Conservation (phyloP, 2,329 filamentous ascomycete genomes). For the Tolypocladium ophioglossoides region DNA sequence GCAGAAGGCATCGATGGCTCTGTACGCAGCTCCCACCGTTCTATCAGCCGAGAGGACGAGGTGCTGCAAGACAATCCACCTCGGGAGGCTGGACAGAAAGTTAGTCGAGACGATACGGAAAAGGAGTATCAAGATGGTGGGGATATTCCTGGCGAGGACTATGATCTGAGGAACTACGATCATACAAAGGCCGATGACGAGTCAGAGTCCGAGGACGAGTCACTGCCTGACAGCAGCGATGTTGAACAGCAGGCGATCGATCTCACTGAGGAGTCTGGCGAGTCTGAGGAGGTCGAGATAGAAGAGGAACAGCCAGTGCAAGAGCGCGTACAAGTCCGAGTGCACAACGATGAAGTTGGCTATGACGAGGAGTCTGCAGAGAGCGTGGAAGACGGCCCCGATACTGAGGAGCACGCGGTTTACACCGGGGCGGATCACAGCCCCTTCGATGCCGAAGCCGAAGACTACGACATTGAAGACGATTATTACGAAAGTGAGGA, state of each 20-base stretch:
- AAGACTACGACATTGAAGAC: neutral
- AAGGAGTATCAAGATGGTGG: conserved; percentile 14
- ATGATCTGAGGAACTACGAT: conserved; percentile 22
- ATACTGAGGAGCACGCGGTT: neutral
- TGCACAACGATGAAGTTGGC: neutral
- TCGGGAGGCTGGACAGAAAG: neutral
- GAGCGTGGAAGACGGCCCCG: neutral
- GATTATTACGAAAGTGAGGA: neutral
- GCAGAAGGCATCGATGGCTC: neutral
- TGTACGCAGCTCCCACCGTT: neutral
- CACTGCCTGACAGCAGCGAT: conserved; percentile 6
- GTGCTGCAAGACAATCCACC: neutral
- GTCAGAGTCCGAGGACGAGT: conserved; percentile 6
- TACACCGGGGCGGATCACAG: neutral
- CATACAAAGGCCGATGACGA: conserved; percentile 22
- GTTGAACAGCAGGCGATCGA: conserved; percentile 12
- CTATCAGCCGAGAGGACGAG: neutral
- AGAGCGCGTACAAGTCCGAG: neutral
- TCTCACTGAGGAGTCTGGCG: conserved; percentile 20
- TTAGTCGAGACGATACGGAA: conserved; percentile 5
- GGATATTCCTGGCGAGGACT: conserved; percentile 21
- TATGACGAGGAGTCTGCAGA: neutral
- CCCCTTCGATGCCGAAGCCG: neutral
- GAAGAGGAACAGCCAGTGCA: conserved; percentile 8
- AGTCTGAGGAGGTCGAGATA: conserved; percentile 5